Evolutionary conservation across 2,329 filamentous ascomycete genomes (phyloP).

Genomic region (Chaetomiaceae sp.): DNA sequence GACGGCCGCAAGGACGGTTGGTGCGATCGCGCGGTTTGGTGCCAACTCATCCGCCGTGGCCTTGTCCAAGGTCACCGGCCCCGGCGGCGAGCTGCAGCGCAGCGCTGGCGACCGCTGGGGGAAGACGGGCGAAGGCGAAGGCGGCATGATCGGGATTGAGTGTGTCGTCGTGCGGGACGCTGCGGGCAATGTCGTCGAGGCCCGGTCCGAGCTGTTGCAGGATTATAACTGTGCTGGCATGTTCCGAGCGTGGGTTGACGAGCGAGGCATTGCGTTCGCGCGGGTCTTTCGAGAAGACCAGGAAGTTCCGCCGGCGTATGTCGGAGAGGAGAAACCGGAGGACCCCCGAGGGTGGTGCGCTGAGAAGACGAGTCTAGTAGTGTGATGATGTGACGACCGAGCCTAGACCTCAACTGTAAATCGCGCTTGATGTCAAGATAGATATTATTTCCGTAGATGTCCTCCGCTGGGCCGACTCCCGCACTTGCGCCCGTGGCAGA

Average conservation of each 20-base stretch:
- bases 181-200: slow-evolving; percentile 37
- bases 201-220: slow-evolving; percentile 53
- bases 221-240: slow-evolving; percentile 85
- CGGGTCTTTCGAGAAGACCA: slow-evolving; percentile 45
- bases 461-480: slow-evolving; percentile 13
- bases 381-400: not conserved
- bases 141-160: slow-evolving; percentile 81
- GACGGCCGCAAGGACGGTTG: slow-evolving; percentile 64
- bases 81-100: slow-evolving; percentile 63
- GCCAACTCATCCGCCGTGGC: slow-evolving; percentile 48
- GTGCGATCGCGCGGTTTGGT: slow-evolving; percentile 63
- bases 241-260: slow-evolving; percentile 73
- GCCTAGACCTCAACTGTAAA: not conserved
- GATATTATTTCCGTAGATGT: slow-evolving; percentile 23
- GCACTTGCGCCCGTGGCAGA: slow-evolving; percentile 12
- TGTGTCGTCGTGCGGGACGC: slow-evolving; percentile 41
- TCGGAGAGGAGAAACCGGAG: slow-evolving; percentile 8
- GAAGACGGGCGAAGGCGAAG: slow-evolving; percentile 69
- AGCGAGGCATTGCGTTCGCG: slow-evolving; percentile 50
- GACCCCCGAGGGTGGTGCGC: slow-evolving; percentile 1
- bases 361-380: slow-evolving; percentile 8
- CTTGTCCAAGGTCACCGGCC: slow-evolving; percentile 60
- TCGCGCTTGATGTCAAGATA: slow-evolving; percentile 3
- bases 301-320: slow-evolving; percentile 7
- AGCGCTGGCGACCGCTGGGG: slow-evolving; percentile 71